phyloP scores from a whole-genome alignment of 345 rosid species.

The Raphanus raphanistrum region DNA sequence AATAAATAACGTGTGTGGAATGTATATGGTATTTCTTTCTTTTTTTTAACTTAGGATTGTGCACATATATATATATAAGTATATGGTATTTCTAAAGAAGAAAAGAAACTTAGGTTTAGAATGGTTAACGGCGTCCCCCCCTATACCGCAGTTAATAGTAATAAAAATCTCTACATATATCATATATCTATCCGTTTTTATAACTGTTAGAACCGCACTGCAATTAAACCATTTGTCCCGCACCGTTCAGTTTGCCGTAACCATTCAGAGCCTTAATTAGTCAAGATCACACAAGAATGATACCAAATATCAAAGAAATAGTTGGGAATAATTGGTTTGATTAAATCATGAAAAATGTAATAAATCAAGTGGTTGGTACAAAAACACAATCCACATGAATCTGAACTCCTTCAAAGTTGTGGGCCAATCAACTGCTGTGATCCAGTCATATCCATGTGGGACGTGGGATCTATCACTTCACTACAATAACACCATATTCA shows the following conservation, averaged over 20 bases:
- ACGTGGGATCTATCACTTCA: conserved; percentile 38
- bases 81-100: not conserved
- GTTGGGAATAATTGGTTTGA: conserved; percentile 20
- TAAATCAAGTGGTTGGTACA: conserved; percentile 36
- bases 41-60: too few species aligned
- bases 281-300: conserved; percentile 31
- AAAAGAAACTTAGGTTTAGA: not conserved
- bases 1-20: not conserved
- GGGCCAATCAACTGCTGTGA: conserved; percentile 35
- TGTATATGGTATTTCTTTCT: too few species aligned
- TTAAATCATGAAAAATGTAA: not conserved
- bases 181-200: too few species aligned
- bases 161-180: too few species aligned
- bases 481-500: conserved; percentile 11
- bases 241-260: too few species aligned
- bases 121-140: too few species aligned
- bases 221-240: too few species aligned
- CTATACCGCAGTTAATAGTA: too few species aligned
- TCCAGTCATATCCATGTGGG: conserved; percentile 43
- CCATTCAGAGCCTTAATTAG: not conserved
- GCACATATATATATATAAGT: too few species aligned
- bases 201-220: too few species aligned
- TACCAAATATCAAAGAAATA: conserved; percentile 21
- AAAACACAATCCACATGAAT: conserved; percentile 42
- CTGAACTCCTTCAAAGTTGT: conserved; percentile 33